Evolutionary conservation across 768 basidiomycete species (phyloP).

Genomic region (Rhodotorula kratochvilovae): DNA sequence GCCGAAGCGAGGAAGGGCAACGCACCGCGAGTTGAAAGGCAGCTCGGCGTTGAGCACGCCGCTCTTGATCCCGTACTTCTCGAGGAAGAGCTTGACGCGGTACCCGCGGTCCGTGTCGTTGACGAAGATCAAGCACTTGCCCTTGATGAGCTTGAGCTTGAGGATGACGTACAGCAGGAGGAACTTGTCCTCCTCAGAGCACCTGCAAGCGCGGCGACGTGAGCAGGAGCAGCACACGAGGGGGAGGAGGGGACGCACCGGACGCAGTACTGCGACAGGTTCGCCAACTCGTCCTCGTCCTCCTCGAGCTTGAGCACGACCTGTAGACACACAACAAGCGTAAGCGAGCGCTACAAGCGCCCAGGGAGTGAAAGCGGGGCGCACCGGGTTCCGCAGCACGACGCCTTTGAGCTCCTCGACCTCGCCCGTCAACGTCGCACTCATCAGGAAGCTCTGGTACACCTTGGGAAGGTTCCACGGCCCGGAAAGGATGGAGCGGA

Average conservation of each 20-base stretch:
- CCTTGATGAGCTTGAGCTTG: conserved; percentile 89
- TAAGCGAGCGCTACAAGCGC: not conserved
- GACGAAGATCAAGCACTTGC: conserved; percentile 94
- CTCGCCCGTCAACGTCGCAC: conserved; percentile 94
- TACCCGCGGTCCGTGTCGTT: conserved; percentile 93
- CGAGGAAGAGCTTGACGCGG: conserved; percentile 92
- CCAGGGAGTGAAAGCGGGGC: conserved; percentile 43
- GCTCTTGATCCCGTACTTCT: conserved; percentile 92
- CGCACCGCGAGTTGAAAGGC: conserved; percentile 82
- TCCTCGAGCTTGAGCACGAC: conserved; percentile 82
- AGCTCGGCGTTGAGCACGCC: conserved; percentile 95
- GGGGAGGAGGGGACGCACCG: conserved; percentile 51
- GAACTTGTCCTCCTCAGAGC: conserved; percentile 94
- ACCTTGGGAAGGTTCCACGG: conserved; percentile 66
- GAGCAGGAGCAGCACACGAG: not conserved
- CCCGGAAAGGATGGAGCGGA: conserved; percentile 63
- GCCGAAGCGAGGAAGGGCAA: not conserved
- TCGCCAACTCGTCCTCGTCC: conserved; percentile 71
- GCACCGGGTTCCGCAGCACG: conserved; percentile 75
- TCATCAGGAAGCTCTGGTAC: conserved; percentile 91
- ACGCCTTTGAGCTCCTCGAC: conserved; percentile 86
- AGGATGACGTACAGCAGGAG: conserved; percentile 91
- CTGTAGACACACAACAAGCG: conserved; percentile 49
- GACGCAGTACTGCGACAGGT: conserved; percentile 80
- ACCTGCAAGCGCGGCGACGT: conserved; percentile 50